Conservation (phyloP, 495 filamentous ascomycete species). For the Neurospora africana region DNA sequence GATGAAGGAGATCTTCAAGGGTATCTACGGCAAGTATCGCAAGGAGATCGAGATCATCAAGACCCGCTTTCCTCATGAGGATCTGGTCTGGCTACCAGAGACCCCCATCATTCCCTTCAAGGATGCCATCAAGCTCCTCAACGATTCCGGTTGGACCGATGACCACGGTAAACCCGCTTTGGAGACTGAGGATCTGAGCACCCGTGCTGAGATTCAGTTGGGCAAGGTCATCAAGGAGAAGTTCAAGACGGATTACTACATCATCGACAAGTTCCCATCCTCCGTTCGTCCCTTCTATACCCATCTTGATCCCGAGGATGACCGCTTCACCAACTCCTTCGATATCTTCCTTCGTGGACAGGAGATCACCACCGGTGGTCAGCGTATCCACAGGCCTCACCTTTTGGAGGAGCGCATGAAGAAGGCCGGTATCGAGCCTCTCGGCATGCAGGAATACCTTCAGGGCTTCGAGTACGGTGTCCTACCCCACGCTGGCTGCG, state of each 20-base stretch:
- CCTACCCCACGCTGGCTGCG: conserved; percentile 82
- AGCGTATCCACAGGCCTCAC: conserved; percentile 75
- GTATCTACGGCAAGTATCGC: conserved; percentile 58
- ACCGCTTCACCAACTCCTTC: conserved; percentile 75
- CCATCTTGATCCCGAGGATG: conserved; percentile 73
- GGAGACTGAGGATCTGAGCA: conserved; percentile 67
- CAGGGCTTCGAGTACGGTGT: conserved; percentile 80
- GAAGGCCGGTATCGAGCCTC: conserved; percentile 60
- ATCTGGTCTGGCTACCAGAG: conserved; percentile 63
- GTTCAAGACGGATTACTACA: conserved; percentile 83
- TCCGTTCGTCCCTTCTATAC: conserved; percentile 85
- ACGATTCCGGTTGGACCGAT: conserved; percentile 66
- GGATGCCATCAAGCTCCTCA: conserved; percentile 70
- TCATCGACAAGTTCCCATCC: conserved; percentile 86
- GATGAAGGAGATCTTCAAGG: conserved; percentile 79
- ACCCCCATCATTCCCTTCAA: conserved; percentile 73
- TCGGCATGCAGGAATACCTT: conserved; percentile 75
- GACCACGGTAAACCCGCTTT: conserved; percentile 62
- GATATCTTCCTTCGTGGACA: conserved; percentile 93
- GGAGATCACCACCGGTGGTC: conserved; percentile 83
- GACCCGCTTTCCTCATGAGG: conserved; percentile 47
- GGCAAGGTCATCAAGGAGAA: conserved; percentile 76
- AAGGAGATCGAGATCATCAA: conserved; percentile 59
- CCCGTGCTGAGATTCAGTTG: conserved; percentile 77
- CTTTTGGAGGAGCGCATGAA: conserved; percentile 71